Percentiles rank a stretch among this genome's conserved stretches.
Evolutionary conservation across 2,329 filamentous ascomycete genomes (phyloP).

Genomic region (Cadophora malorum): DNA sequence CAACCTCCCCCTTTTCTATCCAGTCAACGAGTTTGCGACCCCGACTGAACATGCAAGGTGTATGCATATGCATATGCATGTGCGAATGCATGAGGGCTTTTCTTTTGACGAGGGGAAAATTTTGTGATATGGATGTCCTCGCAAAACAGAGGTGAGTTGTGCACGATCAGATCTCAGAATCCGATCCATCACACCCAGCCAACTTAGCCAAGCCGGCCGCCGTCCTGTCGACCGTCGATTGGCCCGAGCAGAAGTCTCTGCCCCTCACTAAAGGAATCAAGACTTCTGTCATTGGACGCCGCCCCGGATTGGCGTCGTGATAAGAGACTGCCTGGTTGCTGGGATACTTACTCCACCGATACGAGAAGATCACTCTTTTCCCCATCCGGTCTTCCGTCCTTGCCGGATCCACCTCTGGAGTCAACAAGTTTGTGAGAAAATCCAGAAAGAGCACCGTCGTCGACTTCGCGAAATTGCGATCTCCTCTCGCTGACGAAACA

Average conservation of each 20-base stretch:
- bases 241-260: not conserved
- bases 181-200: not conserved
- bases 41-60: not conserved
- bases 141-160: not conserved
- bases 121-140: not conserved
- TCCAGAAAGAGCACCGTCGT: not conserved
- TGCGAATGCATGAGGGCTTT: not conserved
- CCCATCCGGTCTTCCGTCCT: conserved; percentile 15
- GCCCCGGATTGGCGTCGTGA: not conserved
- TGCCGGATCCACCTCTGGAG: not conserved
- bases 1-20: not conserved
- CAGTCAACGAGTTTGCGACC: not conserved
- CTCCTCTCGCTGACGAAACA: conserved; percentile 12
- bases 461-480: conserved; percentile 12
- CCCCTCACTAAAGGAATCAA: not conserved
- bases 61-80: not conserved
- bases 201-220: not conserved
- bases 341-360: not conserved
- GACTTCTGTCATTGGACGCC: conserved; percentile 12
- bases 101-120: not conserved
- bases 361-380: conserved; percentile 4
- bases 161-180: conserved; percentile 1
- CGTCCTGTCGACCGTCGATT: not conserved
- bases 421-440: not conserved
- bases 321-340: not conserved